Percentiles rank a stretch among this genome's conserved stretches.
Conservation (phyloP, 2,329 filamentous ascomycete genomes). For the Orbilia brochopaga region DNA sequence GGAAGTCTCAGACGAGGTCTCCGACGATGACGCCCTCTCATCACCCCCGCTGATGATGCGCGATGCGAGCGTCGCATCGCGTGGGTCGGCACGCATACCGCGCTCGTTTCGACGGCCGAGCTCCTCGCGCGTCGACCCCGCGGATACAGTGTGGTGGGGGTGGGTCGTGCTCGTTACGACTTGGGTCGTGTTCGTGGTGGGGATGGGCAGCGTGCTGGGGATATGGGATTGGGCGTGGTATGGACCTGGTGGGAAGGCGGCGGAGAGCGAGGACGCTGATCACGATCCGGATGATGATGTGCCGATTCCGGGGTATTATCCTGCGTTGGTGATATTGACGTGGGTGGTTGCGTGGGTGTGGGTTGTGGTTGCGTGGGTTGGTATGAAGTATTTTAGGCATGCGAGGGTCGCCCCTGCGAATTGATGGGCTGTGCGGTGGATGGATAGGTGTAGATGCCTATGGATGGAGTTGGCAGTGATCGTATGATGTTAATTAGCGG, state of each 20-base stretch:
- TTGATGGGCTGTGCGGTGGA: neutral
- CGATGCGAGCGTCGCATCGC: conserved; percentile 33
- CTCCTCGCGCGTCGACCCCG: conserved; percentile 44
- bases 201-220: conserved; percentile 93
- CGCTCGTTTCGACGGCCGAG: conserved; percentile 35
- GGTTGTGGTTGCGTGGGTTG: conserved; percentile 96
- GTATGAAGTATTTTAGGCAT: conserved; percentile 99
- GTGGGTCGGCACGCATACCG: conserved; percentile 12
- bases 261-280: conserved; percentile 21
- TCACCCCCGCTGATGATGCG: conserved; percentile 47
- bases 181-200: conserved; percentile 94
- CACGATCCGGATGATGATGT: conserved; percentile 73
- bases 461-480: neutral
- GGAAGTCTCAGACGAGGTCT: conserved; percentile 25
- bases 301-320: conserved; percentile 96
- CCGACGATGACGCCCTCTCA: conserved; percentile 20
- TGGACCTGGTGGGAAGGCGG: conserved; percentile 62
- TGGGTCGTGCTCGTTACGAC: conserved; percentile 91
- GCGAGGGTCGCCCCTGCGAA: conserved; percentile 72
- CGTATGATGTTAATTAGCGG: too few relatives aligned
- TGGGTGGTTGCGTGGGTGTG: conserved; percentile 98
- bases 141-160: conserved; percentile 95
- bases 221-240: conserved; percentile 99
- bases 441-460: neutral
- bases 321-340: conserved; percentile 88